Evolutionary conservation across 2,329 filamentous ascomycete species (phyloP), one percentile per base, ranked within the genome.

Genomic region (Metarhizium brunneum): DNA sequence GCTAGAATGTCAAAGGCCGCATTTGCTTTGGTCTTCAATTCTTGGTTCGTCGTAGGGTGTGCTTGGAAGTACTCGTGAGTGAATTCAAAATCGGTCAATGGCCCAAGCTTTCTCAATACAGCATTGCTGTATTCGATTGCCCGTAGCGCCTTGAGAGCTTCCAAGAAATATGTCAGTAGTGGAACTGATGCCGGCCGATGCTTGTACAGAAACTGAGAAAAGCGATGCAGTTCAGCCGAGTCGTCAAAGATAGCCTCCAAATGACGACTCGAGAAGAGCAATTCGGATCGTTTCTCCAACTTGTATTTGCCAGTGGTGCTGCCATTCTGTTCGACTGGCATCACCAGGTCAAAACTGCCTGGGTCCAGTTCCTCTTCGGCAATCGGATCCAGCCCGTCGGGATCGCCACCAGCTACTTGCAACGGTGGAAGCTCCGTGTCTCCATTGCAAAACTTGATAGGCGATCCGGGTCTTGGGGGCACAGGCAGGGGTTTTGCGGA

Each of bases 81-180:
- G 25, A 61, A 59, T 6, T 59, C 58, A 20, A 53, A 57, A 40
- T 60, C 56, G 0, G 53, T 29, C 11, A 60, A 50, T 2, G 57
- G 52, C 13, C 52, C 51, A 20, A 61, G 56, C 40, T 54, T 50
- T 14, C 58, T 90, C 29, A 60, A 50, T 29, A 63, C 58, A 0
- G 85, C 80, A 66, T 91, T 90, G 42, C 85, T 81, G 63, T 90
- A 90, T 42, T 78, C 75, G 57, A 91, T 83, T 2, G 87, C 86
- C 59, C 83, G 81, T 7, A 89, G 68, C 0, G 87, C 86, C 65
- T 91, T 91, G 54, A 84, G 68, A 0, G 85, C 80, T 62, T 89
- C 84, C 4, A 90, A 75, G 59, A 89, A 90, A 71, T 90, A 88
- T 25, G 84, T 80, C 13, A 91, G 71, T 6, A 87, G 71, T 0